phyloP scores from a whole-genome alignment of 2,329 filamentous ascomycete species.

The Cucurbitaria berberidis region DNA sequence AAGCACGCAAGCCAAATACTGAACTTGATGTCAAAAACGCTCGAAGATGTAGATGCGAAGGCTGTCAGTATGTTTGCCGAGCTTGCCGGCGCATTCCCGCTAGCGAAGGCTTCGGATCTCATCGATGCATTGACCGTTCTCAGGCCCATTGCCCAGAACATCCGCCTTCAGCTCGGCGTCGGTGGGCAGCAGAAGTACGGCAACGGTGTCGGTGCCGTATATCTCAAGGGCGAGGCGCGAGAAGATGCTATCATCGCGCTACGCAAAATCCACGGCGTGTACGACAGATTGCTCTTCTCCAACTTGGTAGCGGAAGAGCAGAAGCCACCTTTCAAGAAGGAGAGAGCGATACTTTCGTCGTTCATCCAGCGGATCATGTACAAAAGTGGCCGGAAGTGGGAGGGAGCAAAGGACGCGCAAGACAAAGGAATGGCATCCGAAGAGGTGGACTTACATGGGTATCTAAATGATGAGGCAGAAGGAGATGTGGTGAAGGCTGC shows the following conservation, averaged over 20 bases:
- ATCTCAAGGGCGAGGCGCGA: constrained; percentile 24
- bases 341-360: constrained; percentile 32
- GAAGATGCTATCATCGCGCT: constrained; percentile 36
- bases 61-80: constrained; percentile 39
- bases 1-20: constrained; percentile 69
- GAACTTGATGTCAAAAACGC: constrained; percentile 46
- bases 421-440: constrained; percentile 2
- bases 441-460: constrained; percentile 20
- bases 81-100: constrained; percentile 34
- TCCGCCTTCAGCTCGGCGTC: constrained; percentile 40
- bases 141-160: constrained; percentile 30
- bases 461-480: constrained; percentile 10
- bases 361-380: constrained; percentile 33
- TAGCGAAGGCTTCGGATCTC: constrained; percentile 38
- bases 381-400: constrained; percentile 4
- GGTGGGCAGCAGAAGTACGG: constrained; percentile 18
- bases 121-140: constrained; percentile 38
- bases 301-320: constrained; percentile 39
- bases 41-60: constrained; percentile 41
- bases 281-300: constrained; percentile 38
- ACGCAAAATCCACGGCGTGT: constrained; percentile 36
- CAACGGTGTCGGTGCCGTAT: constrained; percentile 12
- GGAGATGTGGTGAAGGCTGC: neutral
- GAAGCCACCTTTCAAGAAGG: constrained; percentile 34
- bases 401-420: constrained; percentile 1